Evolutionary conservation across 139 green algal genomes (phyloP), one percentile per base, ranked within the genome.

Genomic region (Micractinium sp.): DNA sequence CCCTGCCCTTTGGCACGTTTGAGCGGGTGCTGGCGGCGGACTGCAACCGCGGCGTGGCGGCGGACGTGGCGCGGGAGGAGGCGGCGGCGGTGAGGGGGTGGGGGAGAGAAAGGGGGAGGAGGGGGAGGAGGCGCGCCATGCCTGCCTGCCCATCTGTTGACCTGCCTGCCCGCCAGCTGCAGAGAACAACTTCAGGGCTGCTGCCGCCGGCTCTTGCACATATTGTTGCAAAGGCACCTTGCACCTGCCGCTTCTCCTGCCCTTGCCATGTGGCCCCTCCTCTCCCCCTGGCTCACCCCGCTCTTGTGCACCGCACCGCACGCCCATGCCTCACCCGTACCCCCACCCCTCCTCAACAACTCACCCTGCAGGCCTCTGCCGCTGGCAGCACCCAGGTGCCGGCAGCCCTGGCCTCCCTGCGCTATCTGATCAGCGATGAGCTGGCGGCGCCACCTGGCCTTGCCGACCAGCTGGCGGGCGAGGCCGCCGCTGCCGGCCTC

Each of bases 1-100:
- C 96, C 27, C 90, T 99, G 80, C 97, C 97, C 14, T 99, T 96
- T 88, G 97, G 97, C 66, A 94, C 93, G 20, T 98, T 98, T 87
- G 97, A 99, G 90, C 90, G 92, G 4, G 92, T 91, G 31, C 92
- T 99, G 77, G 80, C 74, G 0, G 91, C 95, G 56, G 38, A 89
- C 12, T 81, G 61, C 25, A 98, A 97, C 75, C 78, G 85, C 0
- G 84, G 76, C 3, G 92, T 89, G 56, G 91, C 92, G 53, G 89
- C 82, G 5, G 85, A 79, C 66, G 89, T 96, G 82, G 81, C 25
- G 1, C 75, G 22, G 13, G 79, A 91, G 12, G 89, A 92, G 60
- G 73, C 33, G 9, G 67, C 93, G 47, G 76, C 94, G 91, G 83
- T 92, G 81, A 85, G 85, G 29, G 31, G 27, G 56, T 0, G 47